Conservation (phyloP, 2,329 filamentous ascomycete species). For the Fusarium stilboides region DNA sequence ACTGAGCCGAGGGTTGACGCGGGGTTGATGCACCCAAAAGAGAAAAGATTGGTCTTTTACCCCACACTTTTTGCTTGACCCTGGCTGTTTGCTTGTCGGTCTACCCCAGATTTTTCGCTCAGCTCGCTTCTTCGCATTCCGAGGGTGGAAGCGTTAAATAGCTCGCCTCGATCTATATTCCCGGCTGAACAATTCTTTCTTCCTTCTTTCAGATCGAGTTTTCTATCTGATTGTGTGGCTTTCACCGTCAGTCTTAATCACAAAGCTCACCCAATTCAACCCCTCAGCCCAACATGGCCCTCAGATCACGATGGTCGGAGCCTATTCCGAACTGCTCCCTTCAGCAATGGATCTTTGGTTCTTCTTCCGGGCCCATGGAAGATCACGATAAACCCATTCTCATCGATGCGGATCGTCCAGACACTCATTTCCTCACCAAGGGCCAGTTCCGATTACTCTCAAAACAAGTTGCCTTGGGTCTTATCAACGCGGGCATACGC, state of each 20-base stretch:
- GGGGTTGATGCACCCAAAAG: constrained; percentile 31
- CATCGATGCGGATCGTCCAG: constrained; percentile 76
- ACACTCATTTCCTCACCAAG: constrained; percentile 76
- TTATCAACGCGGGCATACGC: constrained; percentile 74
- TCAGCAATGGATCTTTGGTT: constrained; percentile 69
- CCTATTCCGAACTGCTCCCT: constrained; percentile 65
- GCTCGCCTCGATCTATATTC: not conserved
- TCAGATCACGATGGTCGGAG: constrained; percentile 62
- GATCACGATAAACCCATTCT: constrained; percentile 61
- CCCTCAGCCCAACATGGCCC: constrained; percentile 56
- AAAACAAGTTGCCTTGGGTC: constrained; percentile 79
- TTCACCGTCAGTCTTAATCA: not conserved
- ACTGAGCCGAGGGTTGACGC: constrained; percentile 30
- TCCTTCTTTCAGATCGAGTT: not conserved
- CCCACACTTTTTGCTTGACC: constrained; percentile 17
- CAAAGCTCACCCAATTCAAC: too few relatives aligned
- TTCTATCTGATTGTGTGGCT: not conserved
- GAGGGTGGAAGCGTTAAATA: constrained; percentile 21
- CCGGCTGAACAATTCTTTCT: not conserved
- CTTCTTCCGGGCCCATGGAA: constrained; percentile 57
- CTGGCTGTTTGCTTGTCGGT: not conserved
- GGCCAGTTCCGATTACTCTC: constrained; percentile 77
- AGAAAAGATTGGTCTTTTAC: constrained; percentile 31
- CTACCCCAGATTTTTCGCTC: constrained; percentile 24
- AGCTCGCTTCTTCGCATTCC: not conserved